Percentiles rank a stretch among this genome's conserved stretches.
Conservation (phyloP, 2,329 filamentous ascomycete species). For the Daldinia eschscholtzii region DNA sequence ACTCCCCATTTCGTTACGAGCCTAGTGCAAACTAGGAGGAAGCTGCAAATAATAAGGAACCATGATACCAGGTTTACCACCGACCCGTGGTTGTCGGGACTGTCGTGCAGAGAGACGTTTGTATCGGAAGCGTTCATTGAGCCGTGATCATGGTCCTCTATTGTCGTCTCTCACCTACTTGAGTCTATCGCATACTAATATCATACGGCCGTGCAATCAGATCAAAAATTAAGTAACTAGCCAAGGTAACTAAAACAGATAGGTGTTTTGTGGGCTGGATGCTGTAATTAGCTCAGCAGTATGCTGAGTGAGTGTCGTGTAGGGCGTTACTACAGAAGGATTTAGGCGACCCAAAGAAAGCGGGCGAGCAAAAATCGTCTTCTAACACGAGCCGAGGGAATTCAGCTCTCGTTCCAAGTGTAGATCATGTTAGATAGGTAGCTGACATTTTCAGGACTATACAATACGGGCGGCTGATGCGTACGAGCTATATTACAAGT, state of each 20-base stretch:
- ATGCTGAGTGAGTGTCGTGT: background rate
- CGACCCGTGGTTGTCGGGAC: slow-evolving; percentile 31
- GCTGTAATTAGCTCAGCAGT: background rate
- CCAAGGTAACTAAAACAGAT: background rate
- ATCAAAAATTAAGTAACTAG: background rate
- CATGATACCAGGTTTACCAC: slow-evolving; percentile 29
- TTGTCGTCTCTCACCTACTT: slow-evolving; percentile 4
- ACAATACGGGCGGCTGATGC: background rate
- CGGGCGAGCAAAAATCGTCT: background rate
- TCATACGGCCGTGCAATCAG: background rate
- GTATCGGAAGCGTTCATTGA: slow-evolving; percentile 25
- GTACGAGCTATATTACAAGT: slow-evolving; percentile 5
- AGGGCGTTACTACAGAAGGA: slow-evolving; percentile 8
- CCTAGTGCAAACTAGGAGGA: slow-evolving; percentile 14
- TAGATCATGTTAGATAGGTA: slow-evolving; percentile 2
- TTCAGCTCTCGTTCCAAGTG: background rate
- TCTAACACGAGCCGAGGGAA: slow-evolving; percentile 4
- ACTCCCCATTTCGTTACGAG: slow-evolving; percentile 25
- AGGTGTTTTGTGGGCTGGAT: background rate
- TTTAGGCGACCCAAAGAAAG: background rate
- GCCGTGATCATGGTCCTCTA: slow-evolving; percentile 13
- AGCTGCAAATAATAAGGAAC: slow-evolving; percentile 27
- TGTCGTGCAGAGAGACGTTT: slow-evolving; percentile 22
- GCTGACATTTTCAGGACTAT: background rate
- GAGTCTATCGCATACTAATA: slow-evolving; percentile 12